Evolutionary conservation across 208 protist species (phyloP).

Genomic region (Kentomonas sorsogonicus): DNA sequence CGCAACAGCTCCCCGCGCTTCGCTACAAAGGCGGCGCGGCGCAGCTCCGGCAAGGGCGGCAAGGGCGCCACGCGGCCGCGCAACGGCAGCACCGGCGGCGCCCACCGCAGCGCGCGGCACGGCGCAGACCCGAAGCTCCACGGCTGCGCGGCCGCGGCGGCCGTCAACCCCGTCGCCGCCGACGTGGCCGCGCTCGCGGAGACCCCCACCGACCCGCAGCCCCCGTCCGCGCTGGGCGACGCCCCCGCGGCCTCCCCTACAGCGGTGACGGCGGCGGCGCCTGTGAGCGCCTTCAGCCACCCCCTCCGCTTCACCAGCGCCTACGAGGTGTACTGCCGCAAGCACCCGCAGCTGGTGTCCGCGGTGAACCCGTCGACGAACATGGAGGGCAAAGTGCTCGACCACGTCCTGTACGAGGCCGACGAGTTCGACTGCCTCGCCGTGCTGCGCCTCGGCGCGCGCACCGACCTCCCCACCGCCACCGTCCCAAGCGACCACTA

Average conservation of each 20-base stretch:
- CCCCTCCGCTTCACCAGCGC: conserved; percentile 39
- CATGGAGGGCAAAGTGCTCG: conserved; percentile 78
- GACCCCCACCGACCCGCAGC: not conserved
- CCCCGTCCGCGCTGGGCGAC: not conserved
- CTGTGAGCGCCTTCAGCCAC: conserved; percentile 19
- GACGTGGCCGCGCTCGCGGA: not conserved
- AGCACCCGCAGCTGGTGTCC: conserved; percentile 49
- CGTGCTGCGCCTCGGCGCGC: conserved; percentile 54
- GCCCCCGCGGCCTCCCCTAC: not conserved
- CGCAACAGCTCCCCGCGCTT: too few relatives aligned
- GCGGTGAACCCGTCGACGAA: conserved; percentile 71
- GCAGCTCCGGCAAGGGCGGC: too few relatives aligned
- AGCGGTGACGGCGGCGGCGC: not conserved
- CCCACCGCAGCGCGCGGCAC: not conserved
- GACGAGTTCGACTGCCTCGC: conserved; percentile 39
- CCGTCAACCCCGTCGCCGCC: not conserved
- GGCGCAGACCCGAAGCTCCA: not conserved
- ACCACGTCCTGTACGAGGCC: conserved; percentile 75
- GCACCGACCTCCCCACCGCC: conserved; percentile 40
- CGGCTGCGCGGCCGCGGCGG: not conserved
- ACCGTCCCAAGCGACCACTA: conserved; percentile 80
- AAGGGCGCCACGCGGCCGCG: too few relatives aligned
- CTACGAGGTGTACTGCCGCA: conserved; percentile 62
- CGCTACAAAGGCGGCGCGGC: too few relatives aligned
- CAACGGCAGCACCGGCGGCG: too few relatives aligned